Conservation (phyloP, 2,329 filamentous ascomycete species). For the Aureobasidium subglaciale region DNA sequence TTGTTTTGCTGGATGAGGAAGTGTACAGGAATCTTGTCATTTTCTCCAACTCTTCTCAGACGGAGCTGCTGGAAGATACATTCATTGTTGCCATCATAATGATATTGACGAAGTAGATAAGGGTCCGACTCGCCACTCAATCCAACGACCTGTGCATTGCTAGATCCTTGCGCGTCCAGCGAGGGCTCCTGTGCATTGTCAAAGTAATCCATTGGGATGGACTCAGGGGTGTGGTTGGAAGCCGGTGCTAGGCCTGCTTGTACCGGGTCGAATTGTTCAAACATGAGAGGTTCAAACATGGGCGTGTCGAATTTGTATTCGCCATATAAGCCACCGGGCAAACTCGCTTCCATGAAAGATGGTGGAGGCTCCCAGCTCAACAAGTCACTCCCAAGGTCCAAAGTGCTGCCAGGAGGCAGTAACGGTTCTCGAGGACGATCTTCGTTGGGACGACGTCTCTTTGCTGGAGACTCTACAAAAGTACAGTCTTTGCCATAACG, state of each 20-base stretch:
- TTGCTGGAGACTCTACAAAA: slow-evolving; percentile 36
- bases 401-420: slow-evolving; percentile 8
- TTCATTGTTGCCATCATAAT: slow-evolving; percentile 29
- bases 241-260: slow-evolving; percentile 4
- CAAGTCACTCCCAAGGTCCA: slow-evolving; percentile 12
- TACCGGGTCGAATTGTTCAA: slow-evolving; percentile 15
- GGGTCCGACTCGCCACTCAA: slow-evolving; percentile 29
- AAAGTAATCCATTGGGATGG: slow-evolving; percentile 16
- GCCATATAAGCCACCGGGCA: not conserved
- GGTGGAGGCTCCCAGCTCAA: slow-evolving; percentile 15
- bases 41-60: slow-evolving; percentile 23
- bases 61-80: slow-evolving; percentile 26
- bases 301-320: slow-evolving; percentile 13
- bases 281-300: slow-evolving; percentile 10
- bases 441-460: slow-evolving; percentile 27
- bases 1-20: slow-evolving; percentile 32
- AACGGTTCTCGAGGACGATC: slow-evolving; percentile 14
- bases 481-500: slow-evolving; percentile 39
- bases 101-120: slow-evolving; percentile 27
- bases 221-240: not conserved
- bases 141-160: slow-evolving; percentile 28
- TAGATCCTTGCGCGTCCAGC: slow-evolving; percentile 26
- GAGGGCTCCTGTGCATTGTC: slow-evolving; percentile 25
- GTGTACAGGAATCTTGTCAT: slow-evolving; percentile 25
- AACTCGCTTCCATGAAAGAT: slow-evolving; percentile 4